These are phyloP conservation scores for Elaeis oleifera DNA, from an alignment of 202 grass and related monocot genomes.

Conservation along the genomic window DNA sequence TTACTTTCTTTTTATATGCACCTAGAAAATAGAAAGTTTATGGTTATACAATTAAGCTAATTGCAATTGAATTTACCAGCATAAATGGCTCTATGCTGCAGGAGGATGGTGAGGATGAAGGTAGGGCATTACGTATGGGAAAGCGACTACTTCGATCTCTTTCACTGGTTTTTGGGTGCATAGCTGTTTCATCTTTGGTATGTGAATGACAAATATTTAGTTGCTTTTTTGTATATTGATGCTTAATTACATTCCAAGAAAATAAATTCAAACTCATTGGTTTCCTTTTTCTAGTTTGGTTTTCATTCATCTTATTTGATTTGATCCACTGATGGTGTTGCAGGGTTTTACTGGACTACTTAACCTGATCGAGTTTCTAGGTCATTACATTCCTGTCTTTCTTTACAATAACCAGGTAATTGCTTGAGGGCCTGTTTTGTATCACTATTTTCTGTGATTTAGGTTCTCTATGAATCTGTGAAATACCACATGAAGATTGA, in stretches of 20 bases:
- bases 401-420: slow-evolving; percentile 66
- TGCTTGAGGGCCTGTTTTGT: background rate
- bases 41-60: background rate
- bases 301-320: background rate
- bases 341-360: slow-evolving; percentile 56
- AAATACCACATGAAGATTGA: background rate
- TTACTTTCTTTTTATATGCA: background rate
- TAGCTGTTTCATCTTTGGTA: slow-evolving; percentile 76
- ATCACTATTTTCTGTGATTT: background rate
- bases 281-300: slow-evolving; percentile 3
- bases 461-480: background rate
- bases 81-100: slow-evolving; percentile 25
- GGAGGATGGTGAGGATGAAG: slow-evolving; percentile 91
- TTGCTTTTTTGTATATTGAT: slow-evolving; percentile 3
- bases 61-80: too few species aligned
- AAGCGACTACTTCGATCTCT: slow-evolving; percentile 84
- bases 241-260: background rate
- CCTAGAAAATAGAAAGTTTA: background rate
- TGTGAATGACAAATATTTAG: background rate
- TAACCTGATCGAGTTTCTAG: slow-evolving; percentile 50
- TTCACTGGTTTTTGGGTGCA: slow-evolving; percentile 78
- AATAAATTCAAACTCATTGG: background rate
- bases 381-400: slow-evolving; percentile 33
- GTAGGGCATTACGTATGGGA: slow-evolving; percentile 77
- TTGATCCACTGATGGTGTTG: slow-evolving; percentile 4